A percentile compares a stretch with the other conserved stretches of the same genome.
phyloP scores from a whole-genome alignment of 768 basidiomycete species.

The Phaffia tasmanica region DNA sequence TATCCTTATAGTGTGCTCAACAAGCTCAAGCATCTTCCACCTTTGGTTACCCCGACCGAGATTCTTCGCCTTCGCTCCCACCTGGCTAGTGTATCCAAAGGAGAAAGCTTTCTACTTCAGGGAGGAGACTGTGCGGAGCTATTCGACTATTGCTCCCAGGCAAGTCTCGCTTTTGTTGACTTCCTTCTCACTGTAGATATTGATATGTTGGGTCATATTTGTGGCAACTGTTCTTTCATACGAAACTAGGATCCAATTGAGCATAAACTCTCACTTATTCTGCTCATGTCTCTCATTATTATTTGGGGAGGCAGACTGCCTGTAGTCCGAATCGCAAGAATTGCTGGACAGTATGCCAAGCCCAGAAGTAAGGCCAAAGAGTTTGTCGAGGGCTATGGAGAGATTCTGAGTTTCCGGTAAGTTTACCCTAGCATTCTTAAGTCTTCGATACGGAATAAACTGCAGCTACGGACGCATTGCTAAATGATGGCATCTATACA shows the following conservation, averaged over 20 bases:
- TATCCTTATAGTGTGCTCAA: slow-evolving; percentile 51
- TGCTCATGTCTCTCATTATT: slow-evolving; percentile 89
- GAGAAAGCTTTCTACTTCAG: slow-evolving; percentile 86
- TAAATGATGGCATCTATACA: not conserved
- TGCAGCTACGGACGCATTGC: not conserved
- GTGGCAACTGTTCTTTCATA: not conserved
- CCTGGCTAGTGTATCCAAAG: slow-evolving; percentile 63
- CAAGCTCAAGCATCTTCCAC: slow-evolving; percentile 69
- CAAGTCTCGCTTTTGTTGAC: not conserved
- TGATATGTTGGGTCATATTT: not conserved
- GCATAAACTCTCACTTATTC: slow-evolving; percentile 51
- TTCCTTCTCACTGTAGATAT: not conserved
- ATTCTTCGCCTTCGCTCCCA: slow-evolving; percentile 75
- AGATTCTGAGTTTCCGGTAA: slow-evolving; percentile 78
- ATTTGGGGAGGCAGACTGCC: slow-evolving; percentile 87
- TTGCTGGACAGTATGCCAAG: slow-evolving; percentile 46
- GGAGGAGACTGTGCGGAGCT: slow-evolving; percentile 98
- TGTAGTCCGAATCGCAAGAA: slow-evolving; percentile 62
- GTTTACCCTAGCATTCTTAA: slow-evolving; percentile 27
- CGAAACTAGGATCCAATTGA: slow-evolving; percentile 30
- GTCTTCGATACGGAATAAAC: not conserved
- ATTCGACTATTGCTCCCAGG: slow-evolving; percentile 46
- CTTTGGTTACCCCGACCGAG: slow-evolving; percentile 85
- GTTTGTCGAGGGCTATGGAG: slow-evolving; percentile 53
- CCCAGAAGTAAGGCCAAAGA: slow-evolving; percentile 78